Base-by-base conservation (phyloP, 2,329 filamentous ascomycete genomes). In the Aspergillus ibericus region DNA sequence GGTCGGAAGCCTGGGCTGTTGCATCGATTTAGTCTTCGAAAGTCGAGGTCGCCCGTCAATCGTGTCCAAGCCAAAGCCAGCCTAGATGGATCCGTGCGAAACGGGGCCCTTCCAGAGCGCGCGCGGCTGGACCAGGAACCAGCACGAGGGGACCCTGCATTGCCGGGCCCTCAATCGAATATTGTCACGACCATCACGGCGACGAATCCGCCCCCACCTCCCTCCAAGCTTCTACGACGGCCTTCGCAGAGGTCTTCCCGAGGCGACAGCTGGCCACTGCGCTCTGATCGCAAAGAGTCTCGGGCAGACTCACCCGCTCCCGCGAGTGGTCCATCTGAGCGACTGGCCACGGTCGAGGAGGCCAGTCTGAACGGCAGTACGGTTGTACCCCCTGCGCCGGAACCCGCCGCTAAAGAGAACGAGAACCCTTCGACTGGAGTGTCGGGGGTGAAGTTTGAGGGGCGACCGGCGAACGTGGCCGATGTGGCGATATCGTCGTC, bases 51-150 rank as follows among this genome's bases (percentile, higher is more conserved):
- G 29, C 34, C 62, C 7, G 20, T 46, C 3, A 64, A 70, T 7
- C 67, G 70, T 29, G 56, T 63, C n/a, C n/a, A 27, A 16, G 25
- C n/a, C 15, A 84, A 88, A 18, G 78, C 82, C 32, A 85, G 85
- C 36, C 73, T 77, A 0, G 82, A 82, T 20, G 67, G 74, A 12
- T 86, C 25, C 5, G 8, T 40, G n/a, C 34, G 48, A 13, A 59
- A 58, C 38, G 50, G 57, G 10, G 29, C 32, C 8, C 38, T 53
- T 20, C 13, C 46, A 9, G 60, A 62, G 44, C 27, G 55, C 20
- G 10, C 42, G 1, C 69, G 66, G 29, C 29, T 67, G 35, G 69
- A 67, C 13, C 65, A 62, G 76, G 65, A 65, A 48, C 47, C 25
- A n/a, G 25, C 25, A 16, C 44, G 44, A 27, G 44, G 49, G 32